Evolutionary conservation across 305 asterid species (phyloP).

Genomic region (Striga hermonthica): DNA sequence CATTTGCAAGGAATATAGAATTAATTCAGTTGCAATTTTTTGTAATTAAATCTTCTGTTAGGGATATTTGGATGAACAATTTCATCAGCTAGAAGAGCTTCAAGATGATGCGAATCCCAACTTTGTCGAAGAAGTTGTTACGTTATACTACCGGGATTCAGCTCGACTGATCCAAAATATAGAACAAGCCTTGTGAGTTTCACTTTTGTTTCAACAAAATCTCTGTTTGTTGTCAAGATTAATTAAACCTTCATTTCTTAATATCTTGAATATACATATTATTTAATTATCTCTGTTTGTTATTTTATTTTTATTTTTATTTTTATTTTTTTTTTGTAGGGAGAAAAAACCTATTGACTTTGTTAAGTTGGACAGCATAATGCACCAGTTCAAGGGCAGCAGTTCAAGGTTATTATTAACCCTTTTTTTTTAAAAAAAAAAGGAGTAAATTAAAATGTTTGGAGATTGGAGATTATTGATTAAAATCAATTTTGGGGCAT

Average conservation of each 20-base stretch:
- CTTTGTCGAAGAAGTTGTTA: conserved; percentile 74
- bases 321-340: conserved; percentile 46
- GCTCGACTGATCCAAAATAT: conserved; percentile 48
- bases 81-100: conserved; percentile 63
- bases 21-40: neutral
- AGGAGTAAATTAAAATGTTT: neutral
- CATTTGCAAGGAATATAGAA: too few relatives aligned
- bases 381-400: conserved; percentile 75
- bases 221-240: neutral
- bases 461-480: too few relatives aligned
- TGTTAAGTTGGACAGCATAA: conserved; percentile 48
- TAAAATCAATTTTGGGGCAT: neutral
- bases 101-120: conserved; percentile 72
- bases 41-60: conserved; percentile 24
- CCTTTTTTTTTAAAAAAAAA: too few relatives aligned
- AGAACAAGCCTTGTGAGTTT: conserved; percentile 65
- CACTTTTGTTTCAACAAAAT: neutral
- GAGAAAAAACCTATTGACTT: conserved; percentile 66
- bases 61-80: conserved; percentile 74
- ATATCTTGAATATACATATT: neutral
- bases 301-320: too few relatives aligned
- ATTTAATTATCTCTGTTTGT: neutral
- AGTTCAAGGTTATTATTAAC: conserved; percentile 49
- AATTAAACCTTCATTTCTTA: neutral
- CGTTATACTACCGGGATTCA: conserved; percentile 60